Percentiles rank a stretch among this genome's conserved stretches.
Conservation (phyloP, 331 rosid species). For the Arachis monticola region DNA sequence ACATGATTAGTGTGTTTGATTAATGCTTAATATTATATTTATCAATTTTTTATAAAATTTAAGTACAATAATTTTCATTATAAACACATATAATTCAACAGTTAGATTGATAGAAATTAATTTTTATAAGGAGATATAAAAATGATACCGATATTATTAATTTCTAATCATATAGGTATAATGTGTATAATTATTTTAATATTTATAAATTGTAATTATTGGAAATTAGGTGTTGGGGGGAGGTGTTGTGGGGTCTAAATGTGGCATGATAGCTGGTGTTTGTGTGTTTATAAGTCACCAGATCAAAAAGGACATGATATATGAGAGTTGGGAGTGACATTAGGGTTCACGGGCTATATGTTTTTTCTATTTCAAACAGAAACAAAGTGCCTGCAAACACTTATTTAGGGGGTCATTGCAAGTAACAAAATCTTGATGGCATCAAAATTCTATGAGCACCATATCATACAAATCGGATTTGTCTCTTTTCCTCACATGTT, state of each 20-base stretch:
- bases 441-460: slow-evolving; percentile 40
- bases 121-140: too few relatives aligned
- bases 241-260: slow-evolving; percentile 32
- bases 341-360: slow-evolving; percentile 73
- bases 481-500: slow-evolving; percentile 85
- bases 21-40: too few relatives aligned
- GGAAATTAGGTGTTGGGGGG: slow-evolving; percentile 22
- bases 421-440: slow-evolving; percentile 24
- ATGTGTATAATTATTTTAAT: background rate
- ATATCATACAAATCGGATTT: slow-evolving; percentile 50
- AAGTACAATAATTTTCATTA: too few relatives aligned
- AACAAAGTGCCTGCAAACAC: slow-evolving; percentile 33
- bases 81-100: too few relatives aligned
- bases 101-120: too few relatives aligned
- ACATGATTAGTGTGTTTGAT: too few relatives aligned
- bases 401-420: slow-evolving; percentile 21
- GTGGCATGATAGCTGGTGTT: slow-evolving; percentile 35
- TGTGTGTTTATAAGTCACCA: slow-evolving; percentile 46
- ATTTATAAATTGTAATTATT: slow-evolving; percentile 38
- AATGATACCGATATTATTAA: too few relatives aligned
- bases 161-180: too few relatives aligned
- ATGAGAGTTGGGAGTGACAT: slow-evolving; percentile 63
- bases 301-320: slow-evolving; percentile 54
- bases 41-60: too few relatives aligned
- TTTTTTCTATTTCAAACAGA: slow-evolving; percentile 44